These are phyloP conservation scores for Rhododendron griersonianum DNA, from an alignment of 148 eudicot genomes.

Conservation along the genomic window DNA sequence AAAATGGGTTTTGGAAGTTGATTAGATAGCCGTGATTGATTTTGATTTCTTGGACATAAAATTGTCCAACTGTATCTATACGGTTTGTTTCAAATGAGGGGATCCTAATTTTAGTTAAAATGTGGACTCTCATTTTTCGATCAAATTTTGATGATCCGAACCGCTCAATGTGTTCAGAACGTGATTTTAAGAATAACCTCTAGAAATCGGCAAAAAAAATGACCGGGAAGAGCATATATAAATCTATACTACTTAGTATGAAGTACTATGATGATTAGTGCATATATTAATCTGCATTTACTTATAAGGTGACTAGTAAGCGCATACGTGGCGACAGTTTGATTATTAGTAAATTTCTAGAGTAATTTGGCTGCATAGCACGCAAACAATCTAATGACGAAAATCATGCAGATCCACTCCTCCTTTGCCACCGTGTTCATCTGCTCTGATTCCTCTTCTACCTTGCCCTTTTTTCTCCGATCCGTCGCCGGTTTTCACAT, in stretches of 20 bases:
- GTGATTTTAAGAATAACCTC: accelerated
- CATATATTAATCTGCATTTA: background rate
- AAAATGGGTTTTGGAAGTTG: background rate
- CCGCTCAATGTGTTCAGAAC: no score
- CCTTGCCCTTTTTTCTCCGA: no score
- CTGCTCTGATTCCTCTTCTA: no score
- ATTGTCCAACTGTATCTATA: background rate
- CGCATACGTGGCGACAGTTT: background rate
- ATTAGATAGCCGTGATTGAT: background rate
- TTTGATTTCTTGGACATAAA: background rate
- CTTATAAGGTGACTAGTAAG: background rate
- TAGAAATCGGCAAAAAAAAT: no score
- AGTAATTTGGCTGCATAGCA: background rate
- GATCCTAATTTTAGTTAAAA: no score
- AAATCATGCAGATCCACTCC: no score
- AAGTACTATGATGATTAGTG: background rate
- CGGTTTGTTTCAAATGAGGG: no score
- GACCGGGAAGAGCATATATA: no score
- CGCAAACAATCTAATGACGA: no score
- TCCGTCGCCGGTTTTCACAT: no score
- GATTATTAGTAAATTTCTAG: background rate
- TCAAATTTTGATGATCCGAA: no score
- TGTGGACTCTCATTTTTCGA: accelerated
- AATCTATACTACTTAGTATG: background rate
- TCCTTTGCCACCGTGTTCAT: no score